Evolutionary conservation across 1,284 basidiomycete species (phyloP).

Genomic region (Cryptococcus depauperatus): DNA sequence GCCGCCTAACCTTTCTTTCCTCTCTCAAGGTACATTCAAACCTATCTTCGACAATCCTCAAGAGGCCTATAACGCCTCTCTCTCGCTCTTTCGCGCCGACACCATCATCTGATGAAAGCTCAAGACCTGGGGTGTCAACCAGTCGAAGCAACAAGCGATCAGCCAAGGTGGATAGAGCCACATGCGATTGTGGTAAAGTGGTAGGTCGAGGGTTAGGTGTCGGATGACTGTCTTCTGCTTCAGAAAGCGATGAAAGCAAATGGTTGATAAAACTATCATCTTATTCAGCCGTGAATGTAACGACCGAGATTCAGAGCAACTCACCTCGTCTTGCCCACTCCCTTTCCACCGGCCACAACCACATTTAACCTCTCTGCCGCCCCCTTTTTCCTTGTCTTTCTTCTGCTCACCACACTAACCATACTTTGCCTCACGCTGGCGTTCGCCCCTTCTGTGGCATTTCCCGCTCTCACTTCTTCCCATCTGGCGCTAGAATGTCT

Average conservation of each 20-base stretch:
- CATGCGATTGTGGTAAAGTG: background rate
- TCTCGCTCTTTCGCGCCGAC: background rate
- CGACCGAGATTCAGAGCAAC: background rate
- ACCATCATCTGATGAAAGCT: slow-evolving; percentile 7
- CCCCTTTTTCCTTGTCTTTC: slow-evolving; percentile 18
- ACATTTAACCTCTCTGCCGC: slow-evolving; percentile 27
- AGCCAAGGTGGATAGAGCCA: slow-evolving; percentile 6
- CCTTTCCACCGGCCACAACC: slow-evolving; percentile 33
- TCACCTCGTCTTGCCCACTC: slow-evolving; percentile 38
- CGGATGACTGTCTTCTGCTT: background rate
- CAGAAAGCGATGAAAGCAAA: slow-evolving; percentile 9
- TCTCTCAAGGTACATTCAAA: slow-evolving; percentile 33
- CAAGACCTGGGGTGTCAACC: slow-evolving; percentile 40
- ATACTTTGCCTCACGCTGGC: slow-evolving; percentile 3
- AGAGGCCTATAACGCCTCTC: slow-evolving; percentile 17
- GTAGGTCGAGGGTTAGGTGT: slow-evolving; percentile 3
- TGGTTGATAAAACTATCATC: slow-evolving; percentile 18
- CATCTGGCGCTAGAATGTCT: background rate
- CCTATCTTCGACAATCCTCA: slow-evolving; percentile 33
- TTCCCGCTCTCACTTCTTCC: slow-evolving; percentile 2
- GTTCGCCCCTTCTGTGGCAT: background rate
- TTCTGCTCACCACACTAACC: slow-evolving; percentile 7
- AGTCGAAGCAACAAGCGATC: slow-evolving; percentile 17
- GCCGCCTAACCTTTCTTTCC: slow-evolving; percentile 36
- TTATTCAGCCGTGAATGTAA: background rate